A percentile compares a stretch with the other conserved stretches of the same genome.
phyloP scores from a whole-genome alignment of 2,329 filamentous ascomycete genomes.

The Thelonectria olida region DNA sequence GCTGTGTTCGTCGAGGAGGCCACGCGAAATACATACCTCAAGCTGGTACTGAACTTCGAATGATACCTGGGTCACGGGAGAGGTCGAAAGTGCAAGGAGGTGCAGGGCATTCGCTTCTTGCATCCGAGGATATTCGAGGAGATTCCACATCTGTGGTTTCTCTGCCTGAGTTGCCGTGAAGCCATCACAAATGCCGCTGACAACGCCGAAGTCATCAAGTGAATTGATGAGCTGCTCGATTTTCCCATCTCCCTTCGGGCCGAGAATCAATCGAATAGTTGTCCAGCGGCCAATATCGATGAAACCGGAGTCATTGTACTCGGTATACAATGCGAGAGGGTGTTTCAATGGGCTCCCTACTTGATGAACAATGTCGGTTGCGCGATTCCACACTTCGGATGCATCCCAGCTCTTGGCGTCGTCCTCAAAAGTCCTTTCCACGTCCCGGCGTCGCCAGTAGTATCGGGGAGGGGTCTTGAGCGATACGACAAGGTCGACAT shows the following conservation, averaged over 20 bases:
- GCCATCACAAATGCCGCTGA: slow-evolving; percentile 50
- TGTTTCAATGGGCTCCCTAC: slow-evolving; percentile 42
- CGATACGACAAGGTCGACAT: slow-evolving; percentile 55
- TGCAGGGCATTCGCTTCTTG: slow-evolving; percentile 37
- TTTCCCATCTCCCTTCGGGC: slow-evolving; percentile 34
- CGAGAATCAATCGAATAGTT: slow-evolving; percentile 59
- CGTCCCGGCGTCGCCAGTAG: slow-evolving; percentile 50
- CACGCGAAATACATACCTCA: slow-evolving; percentile 89
- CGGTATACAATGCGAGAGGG: slow-evolving; percentile 51
- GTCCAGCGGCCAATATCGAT: slow-evolving; percentile 68
- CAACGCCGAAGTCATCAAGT: slow-evolving; percentile 79
- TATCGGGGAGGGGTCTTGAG: slow-evolving; percentile 60
- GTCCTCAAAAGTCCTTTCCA: slow-evolving; percentile 45
- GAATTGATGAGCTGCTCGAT: slow-evolving; percentile 58
- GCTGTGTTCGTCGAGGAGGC: slow-evolving; percentile 78
- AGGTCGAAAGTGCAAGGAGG: slow-evolving; percentile 35
- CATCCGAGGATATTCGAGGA: slow-evolving; percentile 39
- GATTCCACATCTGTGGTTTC: slow-evolving; percentile 42
- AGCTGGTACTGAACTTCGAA: slow-evolving; percentile 89
- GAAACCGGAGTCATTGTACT: slow-evolving; percentile 45
- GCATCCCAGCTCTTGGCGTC: slow-evolving; percentile 49
- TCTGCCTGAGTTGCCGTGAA: slow-evolving; percentile 51
- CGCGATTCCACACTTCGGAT: slow-evolving; percentile 59
- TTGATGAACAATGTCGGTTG: slow-evolving; percentile 54
- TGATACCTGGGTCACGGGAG: slow-evolving; percentile 53